Percentiles rank a stretch among this genome's conserved stretches.
These are phyloP conservation scores for Neurospora sp. DNA, from an alignment of 2,329 filamentous ascomycete species.

Conservation along the genomic window DNA sequence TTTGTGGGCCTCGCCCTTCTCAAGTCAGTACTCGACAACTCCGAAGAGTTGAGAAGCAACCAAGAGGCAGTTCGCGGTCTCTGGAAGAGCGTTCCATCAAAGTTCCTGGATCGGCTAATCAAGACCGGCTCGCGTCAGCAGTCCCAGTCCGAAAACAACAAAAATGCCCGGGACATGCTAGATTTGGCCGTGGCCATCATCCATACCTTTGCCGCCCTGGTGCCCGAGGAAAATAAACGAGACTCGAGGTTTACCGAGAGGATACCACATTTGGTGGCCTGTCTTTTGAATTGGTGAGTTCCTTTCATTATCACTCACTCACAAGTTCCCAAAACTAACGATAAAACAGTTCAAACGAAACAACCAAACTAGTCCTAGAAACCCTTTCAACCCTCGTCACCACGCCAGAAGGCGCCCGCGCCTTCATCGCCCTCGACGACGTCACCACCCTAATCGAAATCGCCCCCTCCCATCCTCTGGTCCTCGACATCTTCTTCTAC, in stretches of 20 bases:
- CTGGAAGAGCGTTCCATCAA: slow-evolving; percentile 52
- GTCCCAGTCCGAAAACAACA: slow-evolving; percentile 14
- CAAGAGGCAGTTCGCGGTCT: slow-evolving; percentile 34
- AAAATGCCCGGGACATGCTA: slow-evolving; percentile 50
- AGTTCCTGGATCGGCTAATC: slow-evolving; percentile 55
- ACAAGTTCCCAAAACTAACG: neutral
- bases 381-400: slow-evolving; percentile 47
- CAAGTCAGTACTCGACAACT: slow-evolving; percentile 56
- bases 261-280: slow-evolving; percentile 42
- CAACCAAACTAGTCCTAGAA: slow-evolving; percentile 43
- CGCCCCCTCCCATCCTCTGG: slow-evolving; percentile 42
- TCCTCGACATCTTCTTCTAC: slow-evolving; percentile 45
- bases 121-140: slow-evolving; percentile 35
- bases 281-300: slow-evolving; percentile 43
- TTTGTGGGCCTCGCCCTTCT: slow-evolving; percentile 60
- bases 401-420: slow-evolving; percentile 37
- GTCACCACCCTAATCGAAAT: slow-evolving; percentile 47
- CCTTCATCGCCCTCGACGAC: slow-evolving; percentile 40
- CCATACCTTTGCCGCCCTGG: slow-evolving; percentile 49
- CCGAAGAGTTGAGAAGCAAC: slow-evolving; percentile 40
- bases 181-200: slow-evolving; percentile 53
- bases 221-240: slow-evolving; percentile 38
- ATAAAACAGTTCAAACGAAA: slow-evolving; percentile 37
- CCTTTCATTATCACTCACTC: neutral
- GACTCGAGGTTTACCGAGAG: slow-evolving; percentile 40